Evolutionary conservation across 805 yeast species (phyloP), one percentile per base, ranked within the genome.

Genomic region (Komagataella pastoris): DNA sequence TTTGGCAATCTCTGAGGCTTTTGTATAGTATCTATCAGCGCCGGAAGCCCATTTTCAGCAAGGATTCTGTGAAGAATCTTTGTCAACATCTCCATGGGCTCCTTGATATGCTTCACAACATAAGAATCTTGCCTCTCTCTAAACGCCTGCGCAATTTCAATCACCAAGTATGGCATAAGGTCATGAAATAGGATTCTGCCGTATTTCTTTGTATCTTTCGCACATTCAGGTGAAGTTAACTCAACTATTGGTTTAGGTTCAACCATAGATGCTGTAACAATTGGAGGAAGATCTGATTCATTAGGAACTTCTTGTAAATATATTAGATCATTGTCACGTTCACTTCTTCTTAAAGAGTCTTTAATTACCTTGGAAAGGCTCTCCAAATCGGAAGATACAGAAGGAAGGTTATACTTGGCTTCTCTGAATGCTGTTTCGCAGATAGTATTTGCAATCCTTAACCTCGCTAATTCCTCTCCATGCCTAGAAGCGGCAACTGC

Each of bases 321-420:
- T 5, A 90, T 81, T 57, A 88, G 69, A 59, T 88, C 90, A 61
- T 89, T 89, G 56, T 89, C 97, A 56, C 81, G 75, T 56, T 85
- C 88, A 0, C 90, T 79, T 2, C 75, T 69, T 17, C 70, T 65
- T 7, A 83, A 59, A 1, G 74, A 70, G 1, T 70, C 72, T 7
- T 65, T 60, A 1, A 85, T 69, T 2, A 73, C 71, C 3, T 63
- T 61, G 1, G 62, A 56, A 17, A 90, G 71, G 0, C 81, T 80
- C 17, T 65, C 57, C 7, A 81, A 63, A 59, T 83, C 88, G 5
- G 73, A 76, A 5, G 73, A 55, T 0, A 80, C 81, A 2, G 66
- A 50, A 7, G 63, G 58, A n/a, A 63, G 55, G 1, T 75, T 79
- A 51, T 72, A 71, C 50, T 70, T 71, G 44, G 73, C 65, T 50